Base-by-base conservation (phyloP, 2,329 filamentous ascomycete genomes). In the Cladosporium sp. region DNA sequence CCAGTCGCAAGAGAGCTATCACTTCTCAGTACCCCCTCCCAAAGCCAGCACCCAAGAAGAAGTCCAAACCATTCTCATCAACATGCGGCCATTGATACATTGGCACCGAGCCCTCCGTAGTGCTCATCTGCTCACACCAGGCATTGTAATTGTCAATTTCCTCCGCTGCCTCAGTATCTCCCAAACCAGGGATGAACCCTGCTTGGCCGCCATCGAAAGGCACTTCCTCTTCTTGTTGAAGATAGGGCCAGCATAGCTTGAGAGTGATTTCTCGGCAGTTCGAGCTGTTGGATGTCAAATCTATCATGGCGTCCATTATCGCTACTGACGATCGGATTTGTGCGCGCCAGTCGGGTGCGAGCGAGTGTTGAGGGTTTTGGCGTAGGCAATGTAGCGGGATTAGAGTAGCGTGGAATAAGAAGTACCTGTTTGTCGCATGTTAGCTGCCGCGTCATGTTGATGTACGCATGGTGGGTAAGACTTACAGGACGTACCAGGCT, bases 11-110 rank as follows among this genome's bases (percentile, higher is more conserved):
- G n/a, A n/a, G 8, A 15, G n/a, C 4, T 7, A 7, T n/a, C 15
- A 35, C 32, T n/a, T 35, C 13, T 47, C 43, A 38, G 16, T 20
- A 39, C 18, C 45, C 45, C 19, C 45, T 30, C 11, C 45, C 45
- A 40, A 48, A 48, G 16, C 45, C 45, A 16, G 45, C 45, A 8
- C 45, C 45, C 15, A 39, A 48, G 11, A 48, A 48, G 45, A 48
- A 48, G 30, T 48, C 39, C 27, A 48, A 18, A 16, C 45, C 45
- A 7, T 40, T 48, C 36, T 48, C 45, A 25, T 48, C 45, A 3
- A 48, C 38, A 7, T 48, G 35, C 18, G 45, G 45, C 45, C 45
- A 48, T 36, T 48, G 45, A 20, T 40, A 40, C 36, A 48, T 40
- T 27, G 45, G 45, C 18, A 48, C 45, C 4, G 27, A 25, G 6